phyloP scores from a whole-genome alignment of 768 basidiomycete genomes.

The Antrodiella citrinella region DNA sequence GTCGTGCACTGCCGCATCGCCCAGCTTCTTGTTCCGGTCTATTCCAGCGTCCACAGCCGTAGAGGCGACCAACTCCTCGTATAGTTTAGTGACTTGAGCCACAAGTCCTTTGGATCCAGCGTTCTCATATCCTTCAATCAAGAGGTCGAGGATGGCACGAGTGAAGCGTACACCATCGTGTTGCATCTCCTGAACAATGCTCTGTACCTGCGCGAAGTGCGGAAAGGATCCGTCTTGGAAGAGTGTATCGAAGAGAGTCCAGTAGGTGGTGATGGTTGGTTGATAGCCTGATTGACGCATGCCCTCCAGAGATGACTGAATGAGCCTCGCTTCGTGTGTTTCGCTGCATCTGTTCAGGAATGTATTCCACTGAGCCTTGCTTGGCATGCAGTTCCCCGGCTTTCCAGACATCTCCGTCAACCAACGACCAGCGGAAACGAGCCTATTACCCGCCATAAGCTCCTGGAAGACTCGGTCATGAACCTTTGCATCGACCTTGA shows the following conservation, averaged over 20 bases:
- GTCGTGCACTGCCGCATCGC: background rate
- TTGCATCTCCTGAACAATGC: background rate
- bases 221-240: background rate
- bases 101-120: background rate
- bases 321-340: background rate
- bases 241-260: background rate
- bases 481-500: conserved; percentile 18
- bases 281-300: background rate
- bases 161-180: background rate
- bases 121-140: background rate
- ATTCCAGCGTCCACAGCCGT: background rate
- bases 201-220: background rate
- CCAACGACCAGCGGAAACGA: conserved; percentile 38
- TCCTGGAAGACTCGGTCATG: conserved; percentile 43
- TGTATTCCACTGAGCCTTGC: conserved; percentile 45
- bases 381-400: conserved; percentile 37
- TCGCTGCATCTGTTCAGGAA: conserved; percentile 36
- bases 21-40: background rate
- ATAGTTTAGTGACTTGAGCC: background rate
- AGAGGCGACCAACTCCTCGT: background rate
- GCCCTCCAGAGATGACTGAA: background rate
- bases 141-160: background rate
- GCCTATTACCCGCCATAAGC: conserved; percentile 33
- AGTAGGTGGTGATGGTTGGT: background rate
- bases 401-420: conserved; percentile 44